Conservation (phyloP, 1,139 yeast species). For the Yamadazyma membranifaciens region DNA sequence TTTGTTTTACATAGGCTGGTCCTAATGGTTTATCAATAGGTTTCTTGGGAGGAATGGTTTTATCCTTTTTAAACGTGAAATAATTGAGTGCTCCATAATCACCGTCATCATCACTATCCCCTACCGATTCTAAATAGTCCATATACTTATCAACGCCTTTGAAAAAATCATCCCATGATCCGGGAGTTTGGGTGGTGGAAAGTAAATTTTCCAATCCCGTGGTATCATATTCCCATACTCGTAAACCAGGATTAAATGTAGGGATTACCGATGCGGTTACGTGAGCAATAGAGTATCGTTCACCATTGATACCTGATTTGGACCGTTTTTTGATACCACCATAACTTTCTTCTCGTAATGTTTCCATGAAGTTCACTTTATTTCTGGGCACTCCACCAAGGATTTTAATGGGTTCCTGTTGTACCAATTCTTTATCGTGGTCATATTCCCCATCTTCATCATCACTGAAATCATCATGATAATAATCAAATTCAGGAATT, state of each 20-base stretch:
- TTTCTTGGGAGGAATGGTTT: constrained; percentile 64
- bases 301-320: constrained; percentile 46
- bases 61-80: constrained; percentile 41
- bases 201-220: constrained; percentile 39
- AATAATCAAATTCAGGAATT: constrained; percentile 9
- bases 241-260: constrained; percentile 76
- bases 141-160: constrained; percentile 37
- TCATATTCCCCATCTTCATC: constrained; percentile 5
- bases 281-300: constrained; percentile 68
- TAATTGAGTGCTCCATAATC: constrained; percentile 12
- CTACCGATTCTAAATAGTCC: constrained; percentile 22
- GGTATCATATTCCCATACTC: constrained; percentile 84
- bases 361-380: constrained; percentile 61
- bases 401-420: constrained; percentile 24
- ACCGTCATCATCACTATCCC: constrained; percentile 17
- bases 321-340: constrained; percentile 43
- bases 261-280: constrained; percentile 80
- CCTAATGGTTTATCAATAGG: constrained; percentile 58
- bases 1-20: constrained; percentile 71
- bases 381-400: constrained; percentile 65
- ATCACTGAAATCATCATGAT: constrained; percentile 11
- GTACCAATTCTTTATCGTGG: constrained; percentile 12
- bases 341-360: constrained; percentile 51
- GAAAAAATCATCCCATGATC: constrained; percentile 59
- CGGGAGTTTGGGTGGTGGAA: constrained; percentile 16